Base-by-base conservation (phyloP, 805 yeast species). In the Metschnikowia picachoensis region DNA sequence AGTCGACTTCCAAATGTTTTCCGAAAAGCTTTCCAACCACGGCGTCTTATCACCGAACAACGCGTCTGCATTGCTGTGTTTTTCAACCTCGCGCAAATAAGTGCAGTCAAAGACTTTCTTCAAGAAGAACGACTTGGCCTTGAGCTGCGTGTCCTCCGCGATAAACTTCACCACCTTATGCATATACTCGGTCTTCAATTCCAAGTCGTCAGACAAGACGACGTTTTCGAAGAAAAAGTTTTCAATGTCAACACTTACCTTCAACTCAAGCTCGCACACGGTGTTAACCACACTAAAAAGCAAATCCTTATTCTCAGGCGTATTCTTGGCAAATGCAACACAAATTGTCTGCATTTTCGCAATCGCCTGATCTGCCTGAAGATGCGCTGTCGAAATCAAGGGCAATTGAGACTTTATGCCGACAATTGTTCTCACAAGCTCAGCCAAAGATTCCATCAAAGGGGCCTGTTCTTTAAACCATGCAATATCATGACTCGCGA, bases 331-430 rank as follows among this genome's bases (percentile, higher is more conserved):
- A 48, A 47, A 71, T 2, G 51, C 40, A 6, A 71, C 67, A 30
- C 69, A 53, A 12, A 68, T 55, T 0, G 30, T 37, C 60, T 87
- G 92, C 38, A 87, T 70, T 44, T 77, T 81, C 20, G 75, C 75
- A 25, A 86, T 67, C 0, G 94, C 81, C 58, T 85, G 90, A 30
- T 78, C 83, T 3, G 87, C 72, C 59, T 85, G 87, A 59, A 90
- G 77, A 49, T 83, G 87, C 15, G 80, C 70, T 1, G 82, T 69
- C 0, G 90, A 82, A 2, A 78, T 72, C 47, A 81, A 61, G 0
- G 79, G 64, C 35, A 56, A 46, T 29, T 29, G 37, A 9, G 29
- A 17, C 35, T 77, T 73, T 33, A 75, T 65, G 2, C 62, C 57
- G 1, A 71, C 62, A 16, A 83, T 71, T 11, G 68, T 76, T 29